Evolutionary conservation across 352 stramenopile genomes (phyloP).

Genomic region (Globisporangium heterothallicum): DNA sequence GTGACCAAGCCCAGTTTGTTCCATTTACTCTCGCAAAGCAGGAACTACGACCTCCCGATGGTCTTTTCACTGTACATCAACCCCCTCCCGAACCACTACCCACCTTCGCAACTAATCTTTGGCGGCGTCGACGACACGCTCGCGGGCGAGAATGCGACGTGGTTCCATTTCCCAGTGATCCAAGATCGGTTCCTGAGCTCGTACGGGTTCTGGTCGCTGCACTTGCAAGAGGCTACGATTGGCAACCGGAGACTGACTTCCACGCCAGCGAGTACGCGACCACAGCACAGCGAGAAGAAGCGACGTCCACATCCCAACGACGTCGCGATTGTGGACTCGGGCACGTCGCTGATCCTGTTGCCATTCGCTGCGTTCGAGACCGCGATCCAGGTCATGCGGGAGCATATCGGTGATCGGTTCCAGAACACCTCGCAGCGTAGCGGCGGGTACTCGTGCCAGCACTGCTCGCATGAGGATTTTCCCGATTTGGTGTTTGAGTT

Average conservation of each 20-base stretch:
- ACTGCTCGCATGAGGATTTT: constrained; percentile 27
- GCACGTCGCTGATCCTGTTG: constrained; percentile 31
- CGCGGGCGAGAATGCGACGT: constrained; percentile 15
- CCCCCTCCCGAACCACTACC: constrained; percentile 16
- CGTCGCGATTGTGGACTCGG: constrained; percentile 32
- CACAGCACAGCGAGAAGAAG: not conserved
- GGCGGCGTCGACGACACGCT: constrained; percentile 24
- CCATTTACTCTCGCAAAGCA: constrained; percentile 12
- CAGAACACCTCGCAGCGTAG: constrained; percentile 9
- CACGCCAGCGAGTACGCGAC: not conserved
- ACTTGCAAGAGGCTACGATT: constrained; percentile 10
- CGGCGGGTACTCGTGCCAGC: constrained; percentile 17
- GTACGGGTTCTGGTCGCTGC: constrained; percentile 25
- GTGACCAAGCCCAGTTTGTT: constrained; percentile 24
- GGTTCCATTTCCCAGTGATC: constrained; percentile 22
- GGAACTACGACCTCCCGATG: constrained; percentile 9
- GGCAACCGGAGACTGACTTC: not conserved
- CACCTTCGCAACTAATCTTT: constrained; percentile 31
- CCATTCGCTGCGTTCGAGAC: constrained; percentile 12
- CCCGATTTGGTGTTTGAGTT: constrained; percentile 24
- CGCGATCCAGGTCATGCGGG: constrained; percentile 17
- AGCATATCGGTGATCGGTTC: constrained; percentile 11
- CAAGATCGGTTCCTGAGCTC: constrained; percentile 8
- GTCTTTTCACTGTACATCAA: constrained; percentile 39
- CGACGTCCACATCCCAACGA: not conserved